Conservation (phyloP, 1,139 yeast genomes). For the Debaryomyces subglobosus region DNA sequence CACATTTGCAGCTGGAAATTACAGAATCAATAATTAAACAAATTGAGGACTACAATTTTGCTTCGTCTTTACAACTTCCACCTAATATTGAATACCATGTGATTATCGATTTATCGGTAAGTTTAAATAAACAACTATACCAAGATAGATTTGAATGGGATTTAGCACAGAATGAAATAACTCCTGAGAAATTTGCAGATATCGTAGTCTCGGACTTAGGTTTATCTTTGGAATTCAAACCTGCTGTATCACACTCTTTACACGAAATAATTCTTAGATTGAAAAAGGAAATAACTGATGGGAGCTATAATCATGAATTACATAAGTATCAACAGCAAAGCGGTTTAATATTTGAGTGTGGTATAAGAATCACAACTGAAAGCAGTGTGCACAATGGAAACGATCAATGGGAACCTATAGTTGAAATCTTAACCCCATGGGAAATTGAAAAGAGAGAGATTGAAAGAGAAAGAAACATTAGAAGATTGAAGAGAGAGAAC, state of each 20-base stretch:
- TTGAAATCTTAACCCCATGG: constrained; percentile 84
- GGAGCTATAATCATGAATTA: constrained; percentile 54
- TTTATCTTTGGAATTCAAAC: constrained; percentile 78
- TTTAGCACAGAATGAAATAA: constrained; percentile 58
- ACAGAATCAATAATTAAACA: constrained; percentile 76
- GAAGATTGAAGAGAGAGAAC: constrained; percentile 91
- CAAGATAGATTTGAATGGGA: constrained; percentile 98
- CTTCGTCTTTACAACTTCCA: constrained; percentile 63
- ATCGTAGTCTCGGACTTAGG: constrained; percentile 86
- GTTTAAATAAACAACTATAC: constrained; percentile 78
- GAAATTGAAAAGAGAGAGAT: constrained; percentile 95
- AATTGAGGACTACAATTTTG: constrained; percentile 65
- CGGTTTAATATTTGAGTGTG: constrained; percentile 49
- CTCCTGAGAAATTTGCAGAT: constrained; percentile 86
- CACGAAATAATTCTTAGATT: constrained; percentile 78
- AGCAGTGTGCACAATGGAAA: constrained; percentile 49
- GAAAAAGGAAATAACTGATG: constrained; percentile 87
- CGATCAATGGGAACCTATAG: constrained; percentile 87
- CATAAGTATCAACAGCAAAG: constrained; percentile 49
- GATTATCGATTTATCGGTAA: constrained; percentile 78
- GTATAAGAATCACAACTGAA: constrained; percentile 49
- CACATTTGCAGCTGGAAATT: constrained; percentile 62
- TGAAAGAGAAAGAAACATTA: constrained; percentile 87
- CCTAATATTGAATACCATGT: constrained; percentile 74
- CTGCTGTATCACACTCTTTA: constrained; percentile 86